phyloP scores from a whole-genome alignment of 306 rosid genomes.

The Ammopiptanthus mongolicus region DNA sequence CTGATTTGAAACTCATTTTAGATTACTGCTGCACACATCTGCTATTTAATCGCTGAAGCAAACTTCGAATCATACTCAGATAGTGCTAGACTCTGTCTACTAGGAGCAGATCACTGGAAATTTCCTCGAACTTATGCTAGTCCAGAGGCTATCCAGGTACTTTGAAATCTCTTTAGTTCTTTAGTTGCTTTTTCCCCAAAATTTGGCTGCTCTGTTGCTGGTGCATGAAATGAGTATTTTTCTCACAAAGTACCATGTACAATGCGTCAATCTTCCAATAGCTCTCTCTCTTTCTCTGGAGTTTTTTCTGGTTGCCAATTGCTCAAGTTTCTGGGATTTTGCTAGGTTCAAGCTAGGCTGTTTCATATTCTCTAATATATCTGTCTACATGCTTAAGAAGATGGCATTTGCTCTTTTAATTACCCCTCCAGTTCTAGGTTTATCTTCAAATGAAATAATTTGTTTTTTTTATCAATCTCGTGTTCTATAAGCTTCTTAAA shows the following conservation, averaged over 20 bases:
- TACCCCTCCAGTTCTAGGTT: background rate
- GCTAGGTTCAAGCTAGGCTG: background rate
- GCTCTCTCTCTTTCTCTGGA: background rate
- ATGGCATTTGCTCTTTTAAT: background rate
- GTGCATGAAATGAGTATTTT: slow-evolving; percentile 3
- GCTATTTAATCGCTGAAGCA: slow-evolving; percentile 93
- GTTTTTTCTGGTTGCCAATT: background rate
- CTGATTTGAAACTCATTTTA: slow-evolving; percentile 37
- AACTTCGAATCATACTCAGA: slow-evolving; percentile 81
- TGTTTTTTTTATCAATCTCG: background rate
- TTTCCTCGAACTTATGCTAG: slow-evolving; percentile 85
- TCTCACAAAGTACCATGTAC: background rate
- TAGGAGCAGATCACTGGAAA: slow-evolving; percentile 97
- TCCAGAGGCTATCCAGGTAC: slow-evolving; percentile 97
- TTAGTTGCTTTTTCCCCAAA: background rate
- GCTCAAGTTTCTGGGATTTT: background rate
- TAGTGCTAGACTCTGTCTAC: slow-evolving; percentile 79
- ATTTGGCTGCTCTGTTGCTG: background rate
- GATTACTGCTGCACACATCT: slow-evolving; percentile 93
- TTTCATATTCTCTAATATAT: background rate
- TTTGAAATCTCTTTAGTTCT: slow-evolving; percentile 12
- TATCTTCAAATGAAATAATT: background rate
- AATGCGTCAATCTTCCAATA: background rate
- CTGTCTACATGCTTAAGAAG: background rate
- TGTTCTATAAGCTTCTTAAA: background rate